phyloP scores from a whole-genome alignment of 768 basidiomycete genomes.

The Favolaschia claudopus region DNA sequence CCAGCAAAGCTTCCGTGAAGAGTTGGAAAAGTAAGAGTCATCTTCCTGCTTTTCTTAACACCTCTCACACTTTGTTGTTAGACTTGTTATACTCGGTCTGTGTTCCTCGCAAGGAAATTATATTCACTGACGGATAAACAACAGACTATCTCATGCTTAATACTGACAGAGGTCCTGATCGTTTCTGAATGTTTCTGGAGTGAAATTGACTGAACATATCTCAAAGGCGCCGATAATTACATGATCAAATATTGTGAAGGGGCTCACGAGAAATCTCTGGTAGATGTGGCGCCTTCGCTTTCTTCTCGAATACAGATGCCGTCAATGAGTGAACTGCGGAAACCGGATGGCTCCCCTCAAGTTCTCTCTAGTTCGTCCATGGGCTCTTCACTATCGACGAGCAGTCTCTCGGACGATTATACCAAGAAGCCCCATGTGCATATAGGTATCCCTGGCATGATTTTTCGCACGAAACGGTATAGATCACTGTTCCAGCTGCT shows the following conservation, averaged over 20 bases:
- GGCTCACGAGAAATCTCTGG: conserved; percentile 77
- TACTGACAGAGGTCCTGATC: conserved; percentile 70
- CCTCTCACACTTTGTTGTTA: conserved; percentile 39
- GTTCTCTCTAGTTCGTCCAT: conserved; percentile 46
- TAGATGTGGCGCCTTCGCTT: conserved; percentile 81
- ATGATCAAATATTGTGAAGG: conserved; percentile 93
- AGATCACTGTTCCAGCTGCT: conserved; percentile 32
- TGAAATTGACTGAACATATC: not conserved
- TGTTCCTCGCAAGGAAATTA: not conserved
- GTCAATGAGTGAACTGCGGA: conserved; percentile 73
- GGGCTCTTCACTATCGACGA: conserved; percentile 37
- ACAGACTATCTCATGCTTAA: conserved; percentile 92
- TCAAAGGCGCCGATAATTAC: conserved; percentile 75
- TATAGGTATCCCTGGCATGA: conserved; percentile 61
- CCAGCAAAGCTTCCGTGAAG: conserved; percentile 85
- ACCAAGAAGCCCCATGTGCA: conserved; percentile 81
- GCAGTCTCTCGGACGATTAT: conserved; percentile 45
- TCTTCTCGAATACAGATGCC: conserved; percentile 74
- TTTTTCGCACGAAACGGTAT: not conserved
- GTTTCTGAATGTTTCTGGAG: not conserved
- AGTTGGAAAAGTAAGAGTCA: conserved; percentile 79
- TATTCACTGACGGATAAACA: conserved; percentile 10
- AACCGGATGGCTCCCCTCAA: conserved; percentile 51
- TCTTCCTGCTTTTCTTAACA: not conserved
- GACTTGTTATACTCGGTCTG: conserved; percentile 84